Base-by-base conservation (phyloP, 1,139 yeast genomes). In the Kodamaea alishanica region DNA sequence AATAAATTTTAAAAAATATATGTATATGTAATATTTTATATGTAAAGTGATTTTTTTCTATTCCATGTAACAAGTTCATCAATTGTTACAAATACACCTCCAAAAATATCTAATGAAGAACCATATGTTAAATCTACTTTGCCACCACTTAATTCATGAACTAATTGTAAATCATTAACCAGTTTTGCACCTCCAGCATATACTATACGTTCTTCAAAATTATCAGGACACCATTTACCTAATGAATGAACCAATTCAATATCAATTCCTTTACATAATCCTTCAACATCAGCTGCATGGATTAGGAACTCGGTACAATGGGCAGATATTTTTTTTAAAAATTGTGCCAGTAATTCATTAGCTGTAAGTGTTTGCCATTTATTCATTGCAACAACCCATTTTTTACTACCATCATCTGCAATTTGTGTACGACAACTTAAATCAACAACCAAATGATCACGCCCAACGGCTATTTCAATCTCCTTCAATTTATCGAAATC, bases 211-310 rank as follows among this genome's bases (percentile, higher is more conserved):
- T 86, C 74, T 28, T 73, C 76, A 35, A 78, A 72, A 1, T 70
- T 73, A 1, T 44, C 32, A 2, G 76, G 73, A 43, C 83, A 77
- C 97, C 98, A 92, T 49, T 81, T 77, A 9, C 90, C 89, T 29
- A 92, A 67, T 40, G 74, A 75, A 23, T 47, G 44, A 5, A 92
- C 97, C 38, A 92, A 68, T 12, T 80, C 74, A 52, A 81, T 81
- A 54, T 92, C 98, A 32, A 92, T 86, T 0, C 99, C 99, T 32
- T 79, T 75, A 58, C 98, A 92, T 23, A 92, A 70, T 0, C 99
- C 99, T 61, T 92, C 99, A 2, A 92, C 97, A 59, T 92, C 98
- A 0, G 98, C 99, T 3, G 98, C 98, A 63, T 92, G 99, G 23
- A 92, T 82, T 43, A 92, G 67, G 54, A 90, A 86, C 61, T 92